Evolutionary conservation across 2,329 filamentous ascomycete species (phyloP).

Genomic region (Dactylellina sp.): DNA sequence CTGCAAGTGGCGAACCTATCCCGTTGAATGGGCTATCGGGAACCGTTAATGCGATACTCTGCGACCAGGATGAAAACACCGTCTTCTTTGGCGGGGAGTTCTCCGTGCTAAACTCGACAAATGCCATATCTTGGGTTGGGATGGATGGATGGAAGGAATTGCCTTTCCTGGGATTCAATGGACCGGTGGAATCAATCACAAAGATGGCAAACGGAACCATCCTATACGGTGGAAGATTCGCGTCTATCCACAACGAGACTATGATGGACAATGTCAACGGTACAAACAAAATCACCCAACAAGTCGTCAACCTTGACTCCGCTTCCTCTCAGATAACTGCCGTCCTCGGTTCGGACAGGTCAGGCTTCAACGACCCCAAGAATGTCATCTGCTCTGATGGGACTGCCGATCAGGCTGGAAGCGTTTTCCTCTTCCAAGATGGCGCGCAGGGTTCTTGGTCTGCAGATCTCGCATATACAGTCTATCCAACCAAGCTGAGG

Average conservation of each 20-base stretch:
- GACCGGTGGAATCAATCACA: slow-evolving; percentile 85
- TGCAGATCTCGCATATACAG: slow-evolving; percentile 83
- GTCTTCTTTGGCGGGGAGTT: slow-evolving; percentile 94
- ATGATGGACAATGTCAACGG: slow-evolving; percentile 75
- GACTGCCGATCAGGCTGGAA: slow-evolving; percentile 74
- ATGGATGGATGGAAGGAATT: slow-evolving; percentile 79
- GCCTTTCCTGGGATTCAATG: slow-evolving; percentile 94
- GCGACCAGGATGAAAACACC: slow-evolving; percentile 79
- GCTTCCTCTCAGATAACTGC: slow-evolving; percentile 74
- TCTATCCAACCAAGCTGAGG: slow-evolving; percentile 85
- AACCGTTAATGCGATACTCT: slow-evolving; percentile 82
- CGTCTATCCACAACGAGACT: slow-evolving; percentile 83
- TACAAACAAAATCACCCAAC: slow-evolving; percentile 63
- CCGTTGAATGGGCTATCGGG: slow-evolving; percentile 85
- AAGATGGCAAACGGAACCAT: slow-evolving; percentile 85
- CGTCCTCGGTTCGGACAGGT: slow-evolving; percentile 71
- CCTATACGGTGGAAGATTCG: slow-evolving; percentile 91
- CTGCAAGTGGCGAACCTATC: slow-evolving; percentile 75
- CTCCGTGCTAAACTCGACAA: slow-evolving; percentile 81
- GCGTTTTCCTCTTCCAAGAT: slow-evolving; percentile 78
- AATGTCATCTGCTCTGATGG: slow-evolving; percentile 83
- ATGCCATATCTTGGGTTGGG: slow-evolving; percentile 84
- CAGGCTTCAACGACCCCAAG: slow-evolving; percentile 78
- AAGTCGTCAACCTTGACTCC: slow-evolving; percentile 85
- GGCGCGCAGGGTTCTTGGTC: slow-evolving; percentile 82